Evolutionary conservation across 108 stramenopile species (phyloP), one percentile per base, ranked within the genome.

Genomic region (Chaetoceros muelleri): DNA sequence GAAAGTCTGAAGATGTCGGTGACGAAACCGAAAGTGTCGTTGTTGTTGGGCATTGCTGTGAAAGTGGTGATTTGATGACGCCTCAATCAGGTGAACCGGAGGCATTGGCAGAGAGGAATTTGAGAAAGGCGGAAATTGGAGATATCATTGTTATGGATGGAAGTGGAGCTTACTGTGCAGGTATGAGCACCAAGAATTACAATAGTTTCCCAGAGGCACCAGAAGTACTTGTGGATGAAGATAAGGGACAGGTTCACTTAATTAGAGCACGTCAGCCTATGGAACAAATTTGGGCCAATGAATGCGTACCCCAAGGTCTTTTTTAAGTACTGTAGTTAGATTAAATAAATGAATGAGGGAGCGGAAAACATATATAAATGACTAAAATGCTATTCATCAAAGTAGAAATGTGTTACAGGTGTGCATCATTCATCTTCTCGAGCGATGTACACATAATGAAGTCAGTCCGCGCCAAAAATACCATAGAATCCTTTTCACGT

Each of bases 41-140:
- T 18, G 96, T 98, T 17, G 98, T 96, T 46, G 98, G 98, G 2
- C 98, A 98, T 67, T 98, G 98, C 80, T 98, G 98, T 67, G 98
- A 98, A 61, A 85, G 82, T 46, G 98, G 98, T 28, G 98, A 98
- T 67, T 65, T 98, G 52, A 76, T 98, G 84, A 96, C 96, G 10
- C 95, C 95, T 16, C 76, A 82, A 52, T 79, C 95, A 5, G 98
- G 95, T 26, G 86, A 96, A 46, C 94, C 98, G 2, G 96, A 96
- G 64, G 72, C 74, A 30, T 73, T 98, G 61, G 87, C 76, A 2
- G 82, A 90, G 65, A 79, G 93, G 30, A 34, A 61, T 26, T 71
- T 98, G 5, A 81, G 79, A 21, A 78, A 81, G 65, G 91, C 91
- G 19, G 70, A 70, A 48, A 76, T 90, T 62, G 97, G 97, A 13